phyloP scores from a whole-genome alignment of 352 stramenopile genomes.

The Phytophthora sansomeana region DNA sequence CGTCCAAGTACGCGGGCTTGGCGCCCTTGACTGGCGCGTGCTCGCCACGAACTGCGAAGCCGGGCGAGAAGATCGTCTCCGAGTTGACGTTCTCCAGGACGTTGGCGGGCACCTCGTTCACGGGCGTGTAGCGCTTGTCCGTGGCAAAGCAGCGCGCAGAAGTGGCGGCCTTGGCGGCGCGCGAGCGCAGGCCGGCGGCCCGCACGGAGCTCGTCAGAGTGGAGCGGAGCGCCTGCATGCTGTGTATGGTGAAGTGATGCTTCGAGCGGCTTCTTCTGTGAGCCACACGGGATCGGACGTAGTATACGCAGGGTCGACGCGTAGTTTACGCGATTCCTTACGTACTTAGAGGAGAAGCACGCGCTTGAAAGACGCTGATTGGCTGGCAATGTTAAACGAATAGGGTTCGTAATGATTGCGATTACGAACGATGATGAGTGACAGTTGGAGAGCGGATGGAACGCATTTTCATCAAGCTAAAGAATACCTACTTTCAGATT shows the following conservation, averaged over 20 bases:
- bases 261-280: slow-evolving; percentile 29
- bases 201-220: slow-evolving; percentile 16
- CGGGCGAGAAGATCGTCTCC: slow-evolving; percentile 83
- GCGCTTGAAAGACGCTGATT: background rate
- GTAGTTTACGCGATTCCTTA: background rate
- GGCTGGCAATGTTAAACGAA: slow-evolving; percentile 26
- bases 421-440: slow-evolving; percentile 6
- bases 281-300: slow-evolving; percentile 8
- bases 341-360: background rate
- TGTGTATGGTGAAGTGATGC: slow-evolving; percentile 18
- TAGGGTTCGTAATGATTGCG: slow-evolving; percentile 17
- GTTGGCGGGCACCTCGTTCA: slow-evolving; percentile 84
- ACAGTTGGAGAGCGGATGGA: background rate
- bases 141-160: slow-evolving; percentile 40
- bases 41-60: slow-evolving; percentile 81
- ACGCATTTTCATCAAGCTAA: too few relatives aligned
- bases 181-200: slow-evolving; percentile 11
- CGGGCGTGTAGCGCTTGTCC: slow-evolving; percentile 87
- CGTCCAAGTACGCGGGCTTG: slow-evolving; percentile 94
- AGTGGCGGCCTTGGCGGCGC: slow-evolving; percentile 1
- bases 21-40: slow-evolving; percentile 64
- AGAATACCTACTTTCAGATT: too few relatives aligned
- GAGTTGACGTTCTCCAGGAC: slow-evolving; percentile 87
- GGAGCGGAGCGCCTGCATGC: slow-evolving; percentile 38
- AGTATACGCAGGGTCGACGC: background rate